phyloP scores from a whole-genome alignment of 2,329 filamentous ascomycete species.

The Gyromitra esculenta region DNA sequence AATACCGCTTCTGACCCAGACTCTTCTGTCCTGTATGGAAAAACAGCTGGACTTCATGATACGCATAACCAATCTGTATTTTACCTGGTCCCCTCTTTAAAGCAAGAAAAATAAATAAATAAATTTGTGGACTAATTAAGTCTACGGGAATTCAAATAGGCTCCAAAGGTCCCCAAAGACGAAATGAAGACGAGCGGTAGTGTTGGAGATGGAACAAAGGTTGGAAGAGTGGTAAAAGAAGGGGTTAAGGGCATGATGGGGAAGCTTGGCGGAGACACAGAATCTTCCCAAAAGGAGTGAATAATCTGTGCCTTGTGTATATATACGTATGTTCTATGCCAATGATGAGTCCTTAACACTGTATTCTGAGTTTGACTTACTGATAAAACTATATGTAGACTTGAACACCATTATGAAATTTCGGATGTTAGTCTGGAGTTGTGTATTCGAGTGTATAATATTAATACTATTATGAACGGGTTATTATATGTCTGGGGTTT shows the following conservation, averaged over 20 bases:
- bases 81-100: neutral
- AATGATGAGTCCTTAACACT: neutral
- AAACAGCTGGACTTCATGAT: conserved; percentile 20
- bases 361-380: neutral
- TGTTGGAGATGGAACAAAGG: conserved; percentile 31
- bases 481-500: neutral
- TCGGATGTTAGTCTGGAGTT: neutral
- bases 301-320: neutral
- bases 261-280: conserved; percentile 9
- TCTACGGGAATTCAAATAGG: neutral
- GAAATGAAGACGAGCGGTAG: conserved; percentile 34
- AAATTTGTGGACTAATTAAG: neutral
- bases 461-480: neutral
- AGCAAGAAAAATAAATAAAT: neutral
- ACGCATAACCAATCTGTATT: conserved; percentile 26
- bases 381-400: neutral
- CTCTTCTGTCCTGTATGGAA: conserved; percentile 26
- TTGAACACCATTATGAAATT: no score
- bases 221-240: conserved; percentile 32
- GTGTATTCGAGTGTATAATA: neutral
- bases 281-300: conserved; percentile 12
- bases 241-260: conserved; percentile 23
- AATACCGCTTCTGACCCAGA: conserved; percentile 32
- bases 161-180: conserved; percentile 10
- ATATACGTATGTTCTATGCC: neutral